phyloP scores from a whole-genome alignment of 2,329 filamentous ascomycete genomes.

The Seiridium unicorne region DNA sequence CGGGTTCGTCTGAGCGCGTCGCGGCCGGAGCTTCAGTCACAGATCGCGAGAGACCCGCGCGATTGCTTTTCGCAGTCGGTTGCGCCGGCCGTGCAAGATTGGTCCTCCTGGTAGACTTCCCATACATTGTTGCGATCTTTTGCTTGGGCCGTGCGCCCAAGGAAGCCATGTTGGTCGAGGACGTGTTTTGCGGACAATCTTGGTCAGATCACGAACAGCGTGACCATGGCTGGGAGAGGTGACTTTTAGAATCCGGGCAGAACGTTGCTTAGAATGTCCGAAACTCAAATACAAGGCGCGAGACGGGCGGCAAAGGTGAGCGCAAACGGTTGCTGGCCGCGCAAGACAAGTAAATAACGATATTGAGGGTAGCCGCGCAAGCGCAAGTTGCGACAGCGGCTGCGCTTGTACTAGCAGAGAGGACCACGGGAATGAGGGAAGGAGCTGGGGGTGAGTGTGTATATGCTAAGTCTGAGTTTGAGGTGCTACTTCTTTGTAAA shows the following conservation, averaged over 20 bases:
- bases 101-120: conserved; percentile 15
- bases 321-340: not conserved
- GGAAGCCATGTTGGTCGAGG: conserved; percentile 18
- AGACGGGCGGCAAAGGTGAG: too few species aligned
- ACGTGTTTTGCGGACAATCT: not conserved
- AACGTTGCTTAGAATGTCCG: too few species aligned
- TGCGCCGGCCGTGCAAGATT: not conserved
- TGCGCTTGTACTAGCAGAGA: not conserved
- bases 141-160: conserved; percentile 18
- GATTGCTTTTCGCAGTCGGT: not conserved
- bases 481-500: too few species aligned
- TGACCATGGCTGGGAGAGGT: not conserved
- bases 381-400: not conserved
- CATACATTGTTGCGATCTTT: conserved; percentile 25
- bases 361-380: not conserved
- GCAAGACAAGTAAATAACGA: not conserved
- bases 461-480: not conserved
- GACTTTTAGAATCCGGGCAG: not conserved
- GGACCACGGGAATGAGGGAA: too few species aligned
- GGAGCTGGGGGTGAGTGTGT: not conserved
- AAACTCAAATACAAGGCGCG: too few species aligned
- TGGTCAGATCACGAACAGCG: not conserved
- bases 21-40: not conserved
- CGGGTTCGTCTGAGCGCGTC: not conserved
- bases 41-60: conserved; percentile 1